These are phyloP conservation scores for Mycotypha africana DNA, from an alignment of 371 early-diverging fungal species.

Conservation along the genomic window DNA sequence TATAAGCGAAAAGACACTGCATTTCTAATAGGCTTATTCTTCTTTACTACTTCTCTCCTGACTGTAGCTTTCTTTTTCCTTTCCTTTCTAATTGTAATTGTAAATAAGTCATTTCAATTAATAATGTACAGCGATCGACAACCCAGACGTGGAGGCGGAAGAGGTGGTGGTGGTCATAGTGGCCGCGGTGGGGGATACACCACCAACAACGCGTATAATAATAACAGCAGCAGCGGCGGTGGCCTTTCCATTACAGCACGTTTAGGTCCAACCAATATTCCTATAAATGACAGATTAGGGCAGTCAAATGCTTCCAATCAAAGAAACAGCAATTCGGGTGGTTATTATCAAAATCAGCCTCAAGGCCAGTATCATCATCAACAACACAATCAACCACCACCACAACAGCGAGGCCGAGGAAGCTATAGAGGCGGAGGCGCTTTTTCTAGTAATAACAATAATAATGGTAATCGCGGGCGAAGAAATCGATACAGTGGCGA, in stretches of 20 bases:
- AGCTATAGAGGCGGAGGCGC: constrained; percentile 12
- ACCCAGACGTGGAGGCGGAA: no score
- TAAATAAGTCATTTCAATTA: constrained; percentile 6
- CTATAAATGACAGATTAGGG: constrained; percentile 2
- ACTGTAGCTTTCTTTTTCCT: constrained; percentile 1
- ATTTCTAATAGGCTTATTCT: no score
- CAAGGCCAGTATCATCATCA: no score
- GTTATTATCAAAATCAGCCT: no score
- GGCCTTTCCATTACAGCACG: constrained; percentile 24
- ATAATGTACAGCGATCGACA: constrained; percentile 15
- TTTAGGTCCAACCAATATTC: constrained; percentile 21
- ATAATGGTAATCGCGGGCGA: constrained; percentile 5
- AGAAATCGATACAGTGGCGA: constrained; percentile 1
- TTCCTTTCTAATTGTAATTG: background rate
- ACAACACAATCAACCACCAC: no score
- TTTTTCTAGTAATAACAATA: constrained; percentile 9
- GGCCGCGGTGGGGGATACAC: constrained; percentile 17
- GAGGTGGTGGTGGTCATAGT: constrained; percentile 15
- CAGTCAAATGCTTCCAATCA: background rate
- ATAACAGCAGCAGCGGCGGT: constrained; percentile 3
- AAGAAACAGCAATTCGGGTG: no score
- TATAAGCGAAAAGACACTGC: no score
- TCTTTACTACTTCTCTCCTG: no score
- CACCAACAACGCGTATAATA: constrained; percentile 6
- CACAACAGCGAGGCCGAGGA: no score